Percentiles rank a stretch among this genome's conserved stretches.
Evolutionary conservation across 768 basidiomycete species (phyloP).

Genomic region (Boletus vermiculosoides): DNA sequence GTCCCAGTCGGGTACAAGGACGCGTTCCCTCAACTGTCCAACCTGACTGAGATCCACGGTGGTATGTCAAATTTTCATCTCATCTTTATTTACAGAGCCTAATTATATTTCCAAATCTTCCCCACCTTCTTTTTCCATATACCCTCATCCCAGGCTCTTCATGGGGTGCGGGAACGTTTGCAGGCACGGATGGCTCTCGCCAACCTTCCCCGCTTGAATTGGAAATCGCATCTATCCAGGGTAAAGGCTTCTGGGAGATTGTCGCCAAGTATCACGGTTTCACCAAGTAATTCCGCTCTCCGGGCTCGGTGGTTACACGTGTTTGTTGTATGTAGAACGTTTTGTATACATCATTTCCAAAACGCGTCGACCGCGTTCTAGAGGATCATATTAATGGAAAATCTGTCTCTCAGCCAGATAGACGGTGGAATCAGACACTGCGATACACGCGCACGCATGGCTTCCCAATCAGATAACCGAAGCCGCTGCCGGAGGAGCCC

Average conservation of each 20-base stretch:
- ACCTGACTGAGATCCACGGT: slow-evolving; percentile 45
- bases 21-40: slow-evolving; percentile 38
- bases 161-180: slow-evolving; percentile 77
- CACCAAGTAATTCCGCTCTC: slow-evolving; percentile 13
- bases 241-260: slow-evolving; percentile 51
- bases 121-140: background rate
- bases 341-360: background rate
- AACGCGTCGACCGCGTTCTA: background rate
- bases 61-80: slow-evolving; percentile 31
- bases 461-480: background rate
- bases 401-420: no score
- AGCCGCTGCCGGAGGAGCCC: no score
- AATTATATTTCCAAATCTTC: background rate
- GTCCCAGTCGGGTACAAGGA: slow-evolving; percentile 54
- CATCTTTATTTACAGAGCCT: background rate
- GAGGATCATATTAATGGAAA: background rate
- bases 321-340: background rate
- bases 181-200: slow-evolving; percentile 54
- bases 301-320: background rate
- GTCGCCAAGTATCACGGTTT: slow-evolving; percentile 37
- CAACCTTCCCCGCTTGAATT: slow-evolving; percentile 58
- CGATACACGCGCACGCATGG: background rate
- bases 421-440: background rate
- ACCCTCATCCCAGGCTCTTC: slow-evolving; percentile 52
- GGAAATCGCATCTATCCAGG: slow-evolving; percentile 57